Conservation (phyloP, 441 rosid genomes). For the Gossypium davidsonii region DNA sequence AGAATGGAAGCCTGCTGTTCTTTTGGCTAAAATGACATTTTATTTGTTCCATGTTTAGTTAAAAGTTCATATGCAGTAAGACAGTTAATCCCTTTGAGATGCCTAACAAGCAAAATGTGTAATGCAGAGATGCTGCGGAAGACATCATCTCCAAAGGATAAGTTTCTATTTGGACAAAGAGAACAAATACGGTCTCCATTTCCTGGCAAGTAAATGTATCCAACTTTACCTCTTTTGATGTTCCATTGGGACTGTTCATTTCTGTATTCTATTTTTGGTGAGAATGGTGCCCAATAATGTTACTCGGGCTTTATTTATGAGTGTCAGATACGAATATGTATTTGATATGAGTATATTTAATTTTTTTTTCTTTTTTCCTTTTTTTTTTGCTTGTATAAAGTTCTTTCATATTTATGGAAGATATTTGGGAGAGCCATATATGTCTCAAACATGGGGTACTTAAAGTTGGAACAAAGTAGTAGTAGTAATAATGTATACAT, state of each 20-base stretch:
- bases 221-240: conserved; percentile 18
- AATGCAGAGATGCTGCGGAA: conserved; percentile 49
- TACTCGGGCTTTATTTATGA: not conserved
- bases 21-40: not conserved
- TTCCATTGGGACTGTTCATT: conserved; percentile 23
- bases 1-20: not conserved
- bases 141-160: conserved; percentile 33
- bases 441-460: not conserved
- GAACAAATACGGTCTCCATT: conserved; percentile 28
- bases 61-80: not conserved
- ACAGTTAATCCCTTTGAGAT: not conserved
- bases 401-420: not conserved
- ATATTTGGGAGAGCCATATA: not conserved
- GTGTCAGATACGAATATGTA: not conserved
- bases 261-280: conserved; percentile 24
- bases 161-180: conserved; percentile 27
- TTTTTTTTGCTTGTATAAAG: not conserved
- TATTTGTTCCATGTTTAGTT: not conserved
- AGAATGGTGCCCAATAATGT: conserved; percentile 29
- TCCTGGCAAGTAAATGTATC: conserved; percentile 28
- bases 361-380: too few relatives aligned
- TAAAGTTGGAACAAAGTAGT: not conserved
- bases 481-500: not conserved
- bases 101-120: conserved; percentile 8
- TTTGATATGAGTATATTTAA: not conserved